A percentile compares a stretch with the other conserved stretches of the same genome.
Conservation (phyloP, 345 rosid genomes). For the Bruguiera parviflora region DNA sequence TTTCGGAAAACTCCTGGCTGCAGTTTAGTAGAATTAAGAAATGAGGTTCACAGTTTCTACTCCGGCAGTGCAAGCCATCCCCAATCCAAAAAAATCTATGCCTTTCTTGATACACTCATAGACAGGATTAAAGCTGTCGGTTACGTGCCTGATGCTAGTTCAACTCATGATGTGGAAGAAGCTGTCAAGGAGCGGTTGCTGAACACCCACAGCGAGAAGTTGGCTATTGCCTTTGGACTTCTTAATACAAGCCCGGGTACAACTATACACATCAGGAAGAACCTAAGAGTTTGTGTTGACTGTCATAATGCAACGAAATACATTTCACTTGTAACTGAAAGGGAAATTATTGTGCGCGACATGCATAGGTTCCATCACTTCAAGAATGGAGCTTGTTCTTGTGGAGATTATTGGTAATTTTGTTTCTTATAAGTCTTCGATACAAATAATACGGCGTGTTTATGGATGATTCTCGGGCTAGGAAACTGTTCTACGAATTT, state of each 20-base stretch:
- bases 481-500: too few relatives aligned
- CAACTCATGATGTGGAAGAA: constrained; percentile 32
- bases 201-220: constrained; percentile 33
- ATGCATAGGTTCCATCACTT: constrained; percentile 37
- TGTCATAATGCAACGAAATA: constrained; percentile 32
- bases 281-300: constrained; percentile 33
- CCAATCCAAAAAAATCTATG: constrained; percentile 21
- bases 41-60: constrained; percentile 27
- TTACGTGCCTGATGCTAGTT: constrained; percentile 27
- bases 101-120: constrained; percentile 22
- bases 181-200: constrained; percentile 27
- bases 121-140: constrained; percentile 28
- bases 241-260: constrained; percentile 26
- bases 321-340: constrained; percentile 23
- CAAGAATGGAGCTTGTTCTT: constrained; percentile 27
- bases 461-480: too few relatives aligned
- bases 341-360: constrained; percentile 33
- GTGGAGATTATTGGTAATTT: constrained; percentile 31
- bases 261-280: constrained; percentile 28
- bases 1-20: constrained; percentile 33
- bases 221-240: constrained; percentile 31
- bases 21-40: constrained; percentile 27
- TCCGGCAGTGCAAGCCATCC: constrained; percentile 31
- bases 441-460: too few relatives aligned
- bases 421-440: not conserved